Percentiles rank a stretch among this genome's conserved stretches.
phyloP scores from a whole-genome alignment of 164 flowering plant species.

The Taxillus chinensis region DNA sequence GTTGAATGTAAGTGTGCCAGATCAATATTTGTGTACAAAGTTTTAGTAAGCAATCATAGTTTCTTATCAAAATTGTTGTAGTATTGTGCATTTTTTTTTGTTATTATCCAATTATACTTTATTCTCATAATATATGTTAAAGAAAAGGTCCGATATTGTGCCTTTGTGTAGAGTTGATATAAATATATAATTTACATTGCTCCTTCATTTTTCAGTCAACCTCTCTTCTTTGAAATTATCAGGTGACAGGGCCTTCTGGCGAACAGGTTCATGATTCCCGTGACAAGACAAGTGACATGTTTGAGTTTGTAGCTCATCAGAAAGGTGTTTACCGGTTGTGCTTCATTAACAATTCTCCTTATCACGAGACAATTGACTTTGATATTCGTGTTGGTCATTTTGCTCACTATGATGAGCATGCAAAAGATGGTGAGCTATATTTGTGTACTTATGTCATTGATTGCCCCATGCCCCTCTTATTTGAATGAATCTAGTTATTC shows the following conservation, averaged over 20 bases:
- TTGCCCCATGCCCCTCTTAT: not conserved
- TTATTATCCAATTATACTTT: too few species aligned
- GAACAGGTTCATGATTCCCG: slow-evolving; percentile 4
- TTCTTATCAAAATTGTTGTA: too few species aligned
- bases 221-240: not conserved
- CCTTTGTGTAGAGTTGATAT: too few species aligned
- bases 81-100: too few species aligned
- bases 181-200: not conserved
- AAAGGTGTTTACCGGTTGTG: slow-evolving; percentile 1
- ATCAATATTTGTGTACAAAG: too few species aligned
- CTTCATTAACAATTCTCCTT: slow-evolving; percentile 47
- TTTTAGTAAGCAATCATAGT: too few species aligned
- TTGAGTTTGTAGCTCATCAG: slow-evolving; percentile 3
- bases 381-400: slow-evolving; percentile 51
- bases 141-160: too few species aligned
- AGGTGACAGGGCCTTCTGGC: slow-evolving; percentile 3
- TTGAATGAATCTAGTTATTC: not conserved
- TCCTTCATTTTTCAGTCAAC: not conserved
- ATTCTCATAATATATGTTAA: too few species aligned
- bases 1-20: too few species aligned
- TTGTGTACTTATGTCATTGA: not conserved
- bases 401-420: slow-evolving; percentile 45
- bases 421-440: slow-evolving; percentile 45
- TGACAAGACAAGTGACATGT: slow-evolving; percentile 1
- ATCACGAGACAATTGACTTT: slow-evolving; percentile 55